phyloP scores from a whole-genome alignment of 140 eudicot species.

The Stevia rebaudiana region DNA sequence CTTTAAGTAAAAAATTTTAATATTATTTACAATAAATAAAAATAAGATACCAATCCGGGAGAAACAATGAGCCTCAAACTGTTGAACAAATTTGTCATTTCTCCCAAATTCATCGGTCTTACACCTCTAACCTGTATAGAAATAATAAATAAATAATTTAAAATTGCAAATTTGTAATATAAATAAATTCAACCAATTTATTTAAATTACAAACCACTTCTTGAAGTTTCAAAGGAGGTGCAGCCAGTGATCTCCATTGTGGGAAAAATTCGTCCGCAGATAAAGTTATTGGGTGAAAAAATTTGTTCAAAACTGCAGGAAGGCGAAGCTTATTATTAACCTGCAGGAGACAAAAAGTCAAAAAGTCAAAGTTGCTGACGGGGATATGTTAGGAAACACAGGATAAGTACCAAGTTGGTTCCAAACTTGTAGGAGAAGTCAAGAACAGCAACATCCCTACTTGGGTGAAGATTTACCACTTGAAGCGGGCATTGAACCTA shows the following conservation, averaged over 20 bases:
- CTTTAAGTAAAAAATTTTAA: neutral
- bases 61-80: constrained; percentile 57
- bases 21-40: constrained; percentile 2
- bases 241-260: constrained; percentile 92
- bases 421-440: constrained; percentile 88
- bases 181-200: neutral
- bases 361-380: constrained; percentile 2
- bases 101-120: constrained; percentile 68
- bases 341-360: constrained; percentile 34
- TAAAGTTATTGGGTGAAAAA: constrained; percentile 75
- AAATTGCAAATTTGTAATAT: neutral
- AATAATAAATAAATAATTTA: neutral
- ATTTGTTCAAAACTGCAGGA: constrained; percentile 81
- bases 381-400: neutral
- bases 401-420: constrained; percentile 46
- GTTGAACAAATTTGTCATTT: constrained; percentile 74
- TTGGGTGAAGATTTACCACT: constrained; percentile 71
- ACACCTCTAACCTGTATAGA: constrained; percentile 83
- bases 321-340: constrained; percentile 83
- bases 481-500: constrained; percentile 98
- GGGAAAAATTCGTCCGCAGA: constrained; percentile 85
- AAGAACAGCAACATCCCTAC: constrained; percentile 91
- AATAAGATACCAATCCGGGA: constrained; percentile 79
- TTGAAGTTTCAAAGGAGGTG: constrained; percentile 94
- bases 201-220: constrained; percentile 68